A percentile compares a stretch with the other conserved stretches of the same genome.
Conservation (phyloP, 2,329 filamentous ascomycete genomes). For the Aspergillus fijiensis region DNA sequence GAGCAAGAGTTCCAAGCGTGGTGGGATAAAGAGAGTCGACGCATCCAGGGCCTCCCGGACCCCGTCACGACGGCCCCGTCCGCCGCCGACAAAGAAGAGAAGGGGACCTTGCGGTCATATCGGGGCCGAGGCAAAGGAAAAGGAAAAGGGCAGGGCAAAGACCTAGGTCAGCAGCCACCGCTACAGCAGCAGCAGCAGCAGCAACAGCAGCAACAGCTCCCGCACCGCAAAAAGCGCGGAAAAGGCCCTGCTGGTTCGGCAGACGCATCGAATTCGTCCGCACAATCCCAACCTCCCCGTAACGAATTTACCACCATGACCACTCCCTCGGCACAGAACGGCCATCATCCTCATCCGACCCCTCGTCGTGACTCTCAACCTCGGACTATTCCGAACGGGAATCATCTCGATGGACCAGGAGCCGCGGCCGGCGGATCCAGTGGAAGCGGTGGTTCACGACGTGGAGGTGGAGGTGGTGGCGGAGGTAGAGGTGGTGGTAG, state of each 20-base stretch:
- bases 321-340: background rate
- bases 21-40: conserved; percentile 43
- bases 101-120: conserved; percentile 8
- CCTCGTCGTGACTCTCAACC: conserved; percentile 12
- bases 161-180: background rate
- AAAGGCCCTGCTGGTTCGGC: conserved; percentile 9
- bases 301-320: conserved; percentile 1
- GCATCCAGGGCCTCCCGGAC: conserved; percentile 36
- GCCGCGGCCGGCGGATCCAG: background rate
- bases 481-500: conserved; percentile 18
- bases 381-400: conserved; percentile 14
- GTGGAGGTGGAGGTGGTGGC: conserved; percentile 24
- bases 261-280: background rate
- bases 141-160: background rate
- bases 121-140: conserved; percentile 16
- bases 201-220: background rate
- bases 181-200: background rate
- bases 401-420: conserved; percentile 9
- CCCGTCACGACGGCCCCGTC: conserved; percentile 14
- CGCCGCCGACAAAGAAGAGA: conserved; percentile 9
- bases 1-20: conserved; percentile 91
- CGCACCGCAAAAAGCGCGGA: conserved; percentile 17
- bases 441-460: conserved; percentile 18
- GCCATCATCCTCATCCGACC: conserved; percentile 1
- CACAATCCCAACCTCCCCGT: conserved; percentile 3